Conservation (phyloP, 495 filamentous ascomycete species). For the Annulohypoxylon moriforme region DNA sequence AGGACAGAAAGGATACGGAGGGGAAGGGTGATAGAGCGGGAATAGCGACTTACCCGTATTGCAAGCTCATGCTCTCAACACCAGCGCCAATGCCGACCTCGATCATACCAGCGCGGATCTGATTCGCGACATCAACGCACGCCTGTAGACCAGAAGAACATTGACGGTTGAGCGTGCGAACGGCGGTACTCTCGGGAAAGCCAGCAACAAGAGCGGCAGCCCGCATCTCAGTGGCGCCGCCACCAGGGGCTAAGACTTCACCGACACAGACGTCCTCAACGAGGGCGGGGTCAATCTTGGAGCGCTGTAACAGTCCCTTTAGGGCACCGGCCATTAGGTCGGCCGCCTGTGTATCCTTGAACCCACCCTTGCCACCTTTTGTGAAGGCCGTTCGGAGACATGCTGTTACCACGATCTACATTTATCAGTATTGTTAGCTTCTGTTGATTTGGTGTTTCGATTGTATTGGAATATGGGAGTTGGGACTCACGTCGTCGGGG, state of each 20-base stretch:
- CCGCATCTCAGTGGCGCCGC: constrained; percentile 95
- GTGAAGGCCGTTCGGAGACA: constrained; percentile 92
- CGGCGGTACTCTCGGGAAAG: constrained; percentile 83
- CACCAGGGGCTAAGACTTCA: constrained; percentile 89
- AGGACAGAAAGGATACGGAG: neutral
- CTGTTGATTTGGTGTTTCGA: neutral
- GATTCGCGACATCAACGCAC: constrained; percentile 91
- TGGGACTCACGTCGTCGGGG: constrained; percentile 59
- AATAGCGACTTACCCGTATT: constrained; percentile 77
- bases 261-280: constrained; percentile 96
- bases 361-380: constrained; percentile 89
- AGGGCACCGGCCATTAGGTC: constrained; percentile 90
- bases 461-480: neutral
- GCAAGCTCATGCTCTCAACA: constrained; percentile 95
- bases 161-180: constrained; percentile 89
- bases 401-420: constrained; percentile 87
- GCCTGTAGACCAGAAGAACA: constrained; percentile 92
- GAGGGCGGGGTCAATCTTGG: constrained; percentile 81
- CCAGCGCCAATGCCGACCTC: constrained; percentile 94
- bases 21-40: neutral
- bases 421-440: constrained; percentile 26
- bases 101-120: constrained; percentile 89
- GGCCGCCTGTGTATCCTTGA: constrained; percentile 91
- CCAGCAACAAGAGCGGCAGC: constrained; percentile 92
- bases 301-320: constrained; percentile 81